A percentile compares a stretch with the other conserved stretches of the same genome.
Conservation (phyloP, 1,284 basidiomycete genomes). For the Trichosporon coremiiforme region DNA sequence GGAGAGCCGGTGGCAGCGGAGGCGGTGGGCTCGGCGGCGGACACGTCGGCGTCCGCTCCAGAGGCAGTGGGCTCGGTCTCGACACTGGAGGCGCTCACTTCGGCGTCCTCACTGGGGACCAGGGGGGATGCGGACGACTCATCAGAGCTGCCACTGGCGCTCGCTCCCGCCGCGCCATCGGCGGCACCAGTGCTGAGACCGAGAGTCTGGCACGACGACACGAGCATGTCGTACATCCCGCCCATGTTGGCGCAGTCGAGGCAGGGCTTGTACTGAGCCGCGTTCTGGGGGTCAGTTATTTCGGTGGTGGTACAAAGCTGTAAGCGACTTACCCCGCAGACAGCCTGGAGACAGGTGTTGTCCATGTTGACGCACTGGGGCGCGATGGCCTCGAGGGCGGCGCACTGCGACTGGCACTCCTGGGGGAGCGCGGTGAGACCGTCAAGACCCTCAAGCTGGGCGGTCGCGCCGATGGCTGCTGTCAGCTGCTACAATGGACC, state of each 20-base stretch:
- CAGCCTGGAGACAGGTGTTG: neutral
- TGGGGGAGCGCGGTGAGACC: neutral
- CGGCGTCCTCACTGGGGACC: neutral
- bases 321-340: neutral
- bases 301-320: too few relatives aligned
- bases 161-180: too few relatives aligned
- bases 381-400: neutral
- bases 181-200: neutral
- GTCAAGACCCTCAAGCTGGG: neutral
- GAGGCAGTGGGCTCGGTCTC: neutral
- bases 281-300: neutral
- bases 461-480: neutral
- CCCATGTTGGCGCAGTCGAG: constrained; percentile 2
- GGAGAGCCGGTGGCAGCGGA: too few relatives aligned
- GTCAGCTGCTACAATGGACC: too few relatives aligned
- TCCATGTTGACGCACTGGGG: neutral
- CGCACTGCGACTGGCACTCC: neutral
- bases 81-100: neutral
- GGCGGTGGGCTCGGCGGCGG: neutral
- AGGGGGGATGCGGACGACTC: neutral
- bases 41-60: neutral
- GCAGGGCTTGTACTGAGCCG: neutral
- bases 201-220: neutral
- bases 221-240: neutral
- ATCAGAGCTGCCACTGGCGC: too few relatives aligned